Evolutionary conservation across 2,329 filamentous ascomycete species (phyloP).

Genomic region (Cordyceps cateniannulata): DNA sequence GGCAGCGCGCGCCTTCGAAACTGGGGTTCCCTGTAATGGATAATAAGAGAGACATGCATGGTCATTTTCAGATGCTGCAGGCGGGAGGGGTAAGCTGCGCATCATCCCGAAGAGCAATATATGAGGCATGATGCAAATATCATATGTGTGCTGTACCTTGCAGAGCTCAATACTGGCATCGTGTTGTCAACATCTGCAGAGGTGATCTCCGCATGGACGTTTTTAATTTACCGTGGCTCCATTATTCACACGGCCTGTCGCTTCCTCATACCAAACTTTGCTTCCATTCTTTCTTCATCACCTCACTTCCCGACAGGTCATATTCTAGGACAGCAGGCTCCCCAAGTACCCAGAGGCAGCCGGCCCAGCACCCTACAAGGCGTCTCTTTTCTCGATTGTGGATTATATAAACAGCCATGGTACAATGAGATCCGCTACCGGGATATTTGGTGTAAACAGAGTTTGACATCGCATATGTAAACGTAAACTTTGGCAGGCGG

Average conservation of each 20-base stretch:
- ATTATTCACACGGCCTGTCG: not conserved
- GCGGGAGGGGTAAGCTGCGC: not conserved
- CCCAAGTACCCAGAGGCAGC: not conserved
- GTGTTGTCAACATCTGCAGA: not conserved
- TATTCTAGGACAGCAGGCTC: not conserved
- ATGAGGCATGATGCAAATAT: not conserved
- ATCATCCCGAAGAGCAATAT: not conserved
- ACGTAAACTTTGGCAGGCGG: not conserved
- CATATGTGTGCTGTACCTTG: not conserved
- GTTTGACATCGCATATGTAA: not conserved
- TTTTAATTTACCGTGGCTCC: not conserved
- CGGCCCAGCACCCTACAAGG: not conserved
- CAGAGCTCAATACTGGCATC: not conserved
- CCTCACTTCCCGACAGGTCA: not conserved
- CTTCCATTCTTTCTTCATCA: not conserved
- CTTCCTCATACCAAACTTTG: not conserved
- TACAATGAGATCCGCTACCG: not conserved
- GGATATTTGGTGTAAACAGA: not conserved
- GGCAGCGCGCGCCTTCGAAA: too few relatives aligned
- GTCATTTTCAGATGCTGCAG: conserved; percentile 8
- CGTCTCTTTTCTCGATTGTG: conserved; percentile 5
- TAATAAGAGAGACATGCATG: not conserved
- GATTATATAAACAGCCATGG: not conserved
- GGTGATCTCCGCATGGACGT: not conserved
- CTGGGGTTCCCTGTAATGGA: not conserved